phyloP scores from a whole-genome alignment of 2,329 filamentous ascomycete genomes.

The Aspergillus jensenii region DNA sequence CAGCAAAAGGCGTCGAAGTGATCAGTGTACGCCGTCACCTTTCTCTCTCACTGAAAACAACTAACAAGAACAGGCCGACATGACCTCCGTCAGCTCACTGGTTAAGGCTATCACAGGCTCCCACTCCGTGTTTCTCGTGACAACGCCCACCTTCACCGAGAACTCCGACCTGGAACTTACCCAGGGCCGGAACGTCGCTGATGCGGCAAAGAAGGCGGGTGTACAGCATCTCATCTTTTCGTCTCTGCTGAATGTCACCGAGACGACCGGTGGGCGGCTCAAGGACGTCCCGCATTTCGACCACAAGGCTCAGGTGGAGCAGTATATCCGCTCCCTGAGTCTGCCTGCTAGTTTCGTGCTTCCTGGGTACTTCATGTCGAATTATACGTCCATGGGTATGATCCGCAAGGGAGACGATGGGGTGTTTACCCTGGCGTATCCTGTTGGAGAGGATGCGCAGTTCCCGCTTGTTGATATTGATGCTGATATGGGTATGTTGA shows the following conservation, averaged over 20 bases:
- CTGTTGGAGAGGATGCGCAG: conserved; percentile 26
- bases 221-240: conserved; percentile 43
- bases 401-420: conserved; percentile 29
- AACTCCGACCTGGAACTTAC: conserved; percentile 23
- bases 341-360: conserved; percentile 43
- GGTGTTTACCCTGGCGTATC: conserved; percentile 25
- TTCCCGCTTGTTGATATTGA: conserved; percentile 49
- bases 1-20: conserved; percentile 30
- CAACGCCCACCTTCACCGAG: conserved; percentile 38
- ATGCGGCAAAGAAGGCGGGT: conserved; percentile 36
- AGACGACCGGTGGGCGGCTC: conserved; percentile 35
- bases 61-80: conserved; percentile 31
- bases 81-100: conserved; percentile 42
- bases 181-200: conserved; percentile 40
- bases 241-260: conserved; percentile 32
- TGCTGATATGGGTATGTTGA: conserved; percentile 13
- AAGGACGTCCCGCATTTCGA: conserved; percentile 41
- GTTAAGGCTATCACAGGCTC: conserved; percentile 43
- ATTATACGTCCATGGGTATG: conserved; percentile 26
- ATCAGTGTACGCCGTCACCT: conserved; percentile 25
- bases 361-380: conserved; percentile 47
- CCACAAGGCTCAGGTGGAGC: conserved; percentile 39
- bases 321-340: conserved; percentile 35
- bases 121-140: conserved; percentile 52
- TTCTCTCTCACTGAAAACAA: background rate